Conservation (phyloP, 2,329 filamentous ascomycete species). For the Cytospora mali region DNA sequence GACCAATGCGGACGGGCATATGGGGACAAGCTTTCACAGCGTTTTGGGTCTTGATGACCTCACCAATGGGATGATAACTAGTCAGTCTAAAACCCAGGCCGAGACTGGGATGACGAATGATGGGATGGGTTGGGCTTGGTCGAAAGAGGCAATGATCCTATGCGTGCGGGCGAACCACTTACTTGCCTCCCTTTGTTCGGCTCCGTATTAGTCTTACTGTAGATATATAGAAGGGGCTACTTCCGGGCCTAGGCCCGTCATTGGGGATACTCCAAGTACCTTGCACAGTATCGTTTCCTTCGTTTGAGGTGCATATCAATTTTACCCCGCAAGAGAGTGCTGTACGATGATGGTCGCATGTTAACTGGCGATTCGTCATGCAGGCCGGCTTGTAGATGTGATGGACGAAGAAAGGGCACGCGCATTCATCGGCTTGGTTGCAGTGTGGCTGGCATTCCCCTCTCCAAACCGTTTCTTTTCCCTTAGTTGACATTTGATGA, state of each 20-base stretch:
- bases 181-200: not conserved
- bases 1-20: not conserved
- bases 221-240: not conserved
- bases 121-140: constrained; percentile 7
- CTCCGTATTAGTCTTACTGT: not conserved
- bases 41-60: constrained; percentile 5
- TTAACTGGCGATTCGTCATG: not conserved
- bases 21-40: constrained; percentile 14
- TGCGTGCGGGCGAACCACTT: not conserved
- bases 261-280: not conserved
- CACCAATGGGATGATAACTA: constrained; percentile 10
- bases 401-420: no score
- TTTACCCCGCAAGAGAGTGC: constrained; percentile 7
- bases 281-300: no score
- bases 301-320: not conserved
- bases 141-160: constrained; percentile 14
- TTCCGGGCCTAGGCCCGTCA: not conserved
- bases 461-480: no score
- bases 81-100: constrained; percentile 7
- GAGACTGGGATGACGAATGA: constrained; percentile 16
- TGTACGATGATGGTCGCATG: constrained; percentile 16
- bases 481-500: no score
- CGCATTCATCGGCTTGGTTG: no score
- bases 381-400: no score
- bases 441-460: no score